These are phyloP conservation scores for Trypanosoma cruzi DNA, from an alignment of 208 protist genomes.

Conservation along the genomic window DNA sequence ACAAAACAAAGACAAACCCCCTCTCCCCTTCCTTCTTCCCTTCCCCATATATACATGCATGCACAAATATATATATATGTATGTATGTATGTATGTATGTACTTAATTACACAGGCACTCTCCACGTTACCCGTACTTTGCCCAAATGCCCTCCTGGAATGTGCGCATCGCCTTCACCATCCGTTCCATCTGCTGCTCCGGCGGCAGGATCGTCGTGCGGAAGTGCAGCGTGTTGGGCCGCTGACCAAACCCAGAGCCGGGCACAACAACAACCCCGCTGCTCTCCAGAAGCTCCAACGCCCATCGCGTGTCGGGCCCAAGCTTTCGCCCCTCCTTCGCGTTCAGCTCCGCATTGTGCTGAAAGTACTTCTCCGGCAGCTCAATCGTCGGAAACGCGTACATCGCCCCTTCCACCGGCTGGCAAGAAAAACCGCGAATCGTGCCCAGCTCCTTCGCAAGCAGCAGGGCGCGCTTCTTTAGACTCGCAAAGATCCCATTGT, in stretches of 20 bases:
- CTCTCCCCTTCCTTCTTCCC: too few relatives aligned
- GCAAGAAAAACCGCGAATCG: constrained; percentile 94
- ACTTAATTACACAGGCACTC: too few relatives aligned
- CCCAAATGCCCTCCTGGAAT: constrained; percentile 72
- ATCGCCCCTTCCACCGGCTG: constrained; percentile 95
- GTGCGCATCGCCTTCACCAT: constrained; percentile 67
- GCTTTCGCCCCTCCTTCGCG: constrained; percentile 58
- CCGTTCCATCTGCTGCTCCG: constrained; percentile 95
- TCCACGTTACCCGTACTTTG: constrained; percentile 44
- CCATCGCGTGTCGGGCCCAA: constrained; percentile 95
- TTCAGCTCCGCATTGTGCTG: constrained; percentile 60
- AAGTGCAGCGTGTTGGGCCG: constrained; percentile 97
- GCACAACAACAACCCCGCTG: constrained; percentile 96
- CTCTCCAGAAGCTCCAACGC: constrained; percentile 95
- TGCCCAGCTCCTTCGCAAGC: constrained; percentile 91
- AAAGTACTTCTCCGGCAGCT: constrained; percentile 82
- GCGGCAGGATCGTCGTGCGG: constrained; percentile 99
- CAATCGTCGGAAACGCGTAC: constrained; percentile 98
- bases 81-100: too few relatives aligned
- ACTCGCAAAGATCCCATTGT: constrained; percentile 70
- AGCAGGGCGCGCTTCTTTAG: constrained; percentile 65
- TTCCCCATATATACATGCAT: not conserved
- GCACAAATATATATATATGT: too few relatives aligned
- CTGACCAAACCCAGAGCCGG: constrained; percentile 97
- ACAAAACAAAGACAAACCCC: too few relatives aligned